Evolutionary conservation across 148 eudicot genomes (phyloP).

Genomic region (Pouteria glomerata): DNA sequence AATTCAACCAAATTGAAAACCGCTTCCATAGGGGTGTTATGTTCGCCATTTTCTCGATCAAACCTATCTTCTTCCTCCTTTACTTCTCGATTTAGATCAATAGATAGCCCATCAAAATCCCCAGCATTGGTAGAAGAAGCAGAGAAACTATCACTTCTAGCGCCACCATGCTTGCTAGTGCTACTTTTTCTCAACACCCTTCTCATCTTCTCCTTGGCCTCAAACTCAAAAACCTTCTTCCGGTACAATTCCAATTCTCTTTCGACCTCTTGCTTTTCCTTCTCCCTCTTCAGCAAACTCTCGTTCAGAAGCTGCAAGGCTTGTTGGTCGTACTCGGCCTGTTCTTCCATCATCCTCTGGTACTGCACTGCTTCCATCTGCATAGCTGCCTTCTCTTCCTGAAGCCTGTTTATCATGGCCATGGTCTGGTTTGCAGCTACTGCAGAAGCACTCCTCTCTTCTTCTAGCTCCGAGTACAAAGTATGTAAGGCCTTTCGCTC

Average conservation of each 20-base stretch:
- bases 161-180: slow-evolving; percentile 6
- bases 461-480: slow-evolving; percentile 71
- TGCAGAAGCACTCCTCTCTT: slow-evolving; percentile 87
- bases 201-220: slow-evolving; percentile 54
- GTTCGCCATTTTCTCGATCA: slow-evolving; percentile 44
- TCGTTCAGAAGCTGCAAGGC: slow-evolving; percentile 84
- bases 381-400: slow-evolving; percentile 92
- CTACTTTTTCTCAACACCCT: slow-evolving; percentile 26
- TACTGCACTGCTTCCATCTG: slow-evolving; percentile 97
- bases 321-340: slow-evolving; percentile 95
- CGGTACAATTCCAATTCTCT: slow-evolving; percentile 60
- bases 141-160: slow-evolving; percentile 44
- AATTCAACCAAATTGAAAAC: slow-evolving; percentile 31
- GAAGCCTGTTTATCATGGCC: slow-evolving; percentile 99
- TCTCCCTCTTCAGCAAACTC: slow-evolving; percentile 78
- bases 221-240: slow-evolving; percentile 62
- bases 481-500: slow-evolving; percentile 64
- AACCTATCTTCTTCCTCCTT: slow-evolving; percentile 54
- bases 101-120: slow-evolving; percentile 68
- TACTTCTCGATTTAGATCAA: slow-evolving; percentile 60
- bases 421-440: slow-evolving; percentile 82
- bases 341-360: slow-evolving; percentile 98
- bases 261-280: slow-evolving; percentile 75
- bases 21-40: slow-evolving; percentile 56
- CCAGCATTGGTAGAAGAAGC: slow-evolving; percentile 69